These are phyloP conservation scores for Blastocrithidia nonstop DNA, from an alignment of 208 protist genomes.

Conservation along the genomic window DNA sequence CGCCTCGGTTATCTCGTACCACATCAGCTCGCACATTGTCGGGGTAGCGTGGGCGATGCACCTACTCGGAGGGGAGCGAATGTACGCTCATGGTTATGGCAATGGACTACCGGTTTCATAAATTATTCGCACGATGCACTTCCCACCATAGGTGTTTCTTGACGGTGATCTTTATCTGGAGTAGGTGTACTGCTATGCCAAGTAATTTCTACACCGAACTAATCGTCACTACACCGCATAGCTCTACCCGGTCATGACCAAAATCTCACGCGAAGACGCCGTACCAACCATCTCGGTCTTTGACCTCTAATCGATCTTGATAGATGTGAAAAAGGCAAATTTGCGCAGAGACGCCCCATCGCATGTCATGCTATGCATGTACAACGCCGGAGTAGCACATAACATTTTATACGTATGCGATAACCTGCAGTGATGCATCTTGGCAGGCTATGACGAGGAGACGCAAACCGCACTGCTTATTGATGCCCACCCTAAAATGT, in stretches of 20 bases:
- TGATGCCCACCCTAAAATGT: slow-evolving; percentile 74
- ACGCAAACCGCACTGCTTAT: slow-evolving; percentile 69
- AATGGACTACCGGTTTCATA: slow-evolving; percentile 69
- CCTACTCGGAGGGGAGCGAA: slow-evolving; percentile 48
- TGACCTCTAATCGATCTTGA: slow-evolving; percentile 70
- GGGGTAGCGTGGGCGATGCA: slow-evolving; percentile 81
- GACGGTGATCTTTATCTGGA: slow-evolving; percentile 54
- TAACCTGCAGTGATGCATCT: slow-evolving; percentile 66
- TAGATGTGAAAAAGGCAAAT: slow-evolving; percentile 60
- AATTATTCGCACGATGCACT: slow-evolving; percentile 60
- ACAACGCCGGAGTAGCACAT: slow-evolving; percentile 78
- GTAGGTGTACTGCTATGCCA: slow-evolving; percentile 71
- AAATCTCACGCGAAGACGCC: slow-evolving; percentile 73
- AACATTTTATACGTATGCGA: slow-evolving; percentile 72
- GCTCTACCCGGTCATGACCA: slow-evolving; percentile 72
- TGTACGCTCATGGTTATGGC: slow-evolving; percentile 53
- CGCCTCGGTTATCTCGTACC: slow-evolving; percentile 36
- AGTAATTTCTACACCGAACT: slow-evolving; percentile 34
- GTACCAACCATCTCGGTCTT: slow-evolving; percentile 82
- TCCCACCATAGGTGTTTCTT: slow-evolving; percentile 65
- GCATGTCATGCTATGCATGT: slow-evolving; percentile 82
- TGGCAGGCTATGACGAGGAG: slow-evolving; percentile 77
- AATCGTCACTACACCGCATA: slow-evolving; percentile 24
- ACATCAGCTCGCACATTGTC: slow-evolving; percentile 77
- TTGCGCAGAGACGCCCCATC: slow-evolving; percentile 43